These are phyloP conservation scores for Xylariaceae sp. DNA, from an alignment of 2,329 filamentous ascomycete genomes.

Conservation along the genomic window DNA sequence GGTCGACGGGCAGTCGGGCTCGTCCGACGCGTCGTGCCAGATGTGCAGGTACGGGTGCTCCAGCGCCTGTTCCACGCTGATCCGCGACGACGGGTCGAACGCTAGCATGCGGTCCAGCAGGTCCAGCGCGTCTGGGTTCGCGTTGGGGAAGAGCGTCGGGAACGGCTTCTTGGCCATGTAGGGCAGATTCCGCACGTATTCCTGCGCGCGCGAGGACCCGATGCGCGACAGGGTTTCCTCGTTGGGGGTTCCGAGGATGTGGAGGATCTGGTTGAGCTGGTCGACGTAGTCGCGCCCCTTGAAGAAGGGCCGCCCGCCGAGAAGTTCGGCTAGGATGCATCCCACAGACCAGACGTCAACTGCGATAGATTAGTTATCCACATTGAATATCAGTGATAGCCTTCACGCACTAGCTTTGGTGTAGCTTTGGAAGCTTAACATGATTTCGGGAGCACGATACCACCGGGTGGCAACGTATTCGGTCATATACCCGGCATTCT, in stretches of 20 bases:
- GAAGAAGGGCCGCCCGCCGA: conserved; percentile 97
- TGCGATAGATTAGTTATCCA: conserved; percentile 42
- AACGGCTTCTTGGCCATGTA: conserved; percentile 95
- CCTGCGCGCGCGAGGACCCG: conserved; percentile 91
- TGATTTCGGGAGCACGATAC: conserved; percentile 95
- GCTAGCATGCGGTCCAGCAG: conserved; percentile 96
- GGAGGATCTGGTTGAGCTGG: conserved; percentile 98
- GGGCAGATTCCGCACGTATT: conserved; percentile 96
- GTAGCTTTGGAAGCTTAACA: conserved; percentile 99
- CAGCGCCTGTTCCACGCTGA: conserved; percentile 91
- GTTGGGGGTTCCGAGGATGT: conserved; percentile 95
- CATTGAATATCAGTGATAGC: not conserved
- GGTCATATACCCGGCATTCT: conserved; percentile 99
- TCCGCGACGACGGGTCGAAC: conserved; percentile 91
- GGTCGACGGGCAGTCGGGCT: conserved; percentile 87
- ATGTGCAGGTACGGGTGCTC: conserved; percentile 97
- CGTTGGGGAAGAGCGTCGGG: conserved; percentile 84
- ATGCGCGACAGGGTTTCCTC: conserved; percentile 94
- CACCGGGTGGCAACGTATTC: conserved; percentile 98
- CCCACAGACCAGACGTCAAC: conserved; percentile 99
- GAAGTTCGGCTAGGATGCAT: conserved; percentile 93
- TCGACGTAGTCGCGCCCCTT: conserved; percentile 99
- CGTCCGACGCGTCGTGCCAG: conserved; percentile 97
- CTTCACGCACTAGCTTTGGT: conserved; percentile 96
- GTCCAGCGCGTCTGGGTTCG: conserved; percentile 94